Evolutionary conservation across 176 grass and related monocot species (phyloP).

Genomic region (Triticum monococcum): DNA sequence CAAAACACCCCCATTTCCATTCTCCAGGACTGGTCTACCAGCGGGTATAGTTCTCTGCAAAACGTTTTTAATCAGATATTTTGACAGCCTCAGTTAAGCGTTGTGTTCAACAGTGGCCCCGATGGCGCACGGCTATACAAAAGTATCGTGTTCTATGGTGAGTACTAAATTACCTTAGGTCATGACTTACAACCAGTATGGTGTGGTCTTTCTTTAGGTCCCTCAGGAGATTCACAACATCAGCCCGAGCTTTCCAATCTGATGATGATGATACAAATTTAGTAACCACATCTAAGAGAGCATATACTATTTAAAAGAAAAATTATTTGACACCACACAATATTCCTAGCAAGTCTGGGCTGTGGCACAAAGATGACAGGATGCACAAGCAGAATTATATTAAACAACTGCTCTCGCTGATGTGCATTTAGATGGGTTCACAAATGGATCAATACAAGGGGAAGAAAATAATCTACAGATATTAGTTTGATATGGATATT

Average conservation of each 20-base stretch:
- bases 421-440: no score
- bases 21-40: not conserved
- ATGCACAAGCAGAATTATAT: not conserved
- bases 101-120: not conserved
- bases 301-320: not conserved
- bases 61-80: no score
- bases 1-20: not conserved
- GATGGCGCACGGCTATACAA: no score
- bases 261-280: slow-evolving; percentile 10
- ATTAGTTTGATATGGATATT: no score
- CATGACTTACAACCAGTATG: slow-evolving; percentile 86
- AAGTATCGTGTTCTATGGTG: not conserved
- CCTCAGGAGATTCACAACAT: slow-evolving; percentile 84
- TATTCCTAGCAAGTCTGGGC: not conserved
- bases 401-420: not conserved
- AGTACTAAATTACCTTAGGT: slow-evolving; percentile 67
- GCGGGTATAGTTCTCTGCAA: no score
- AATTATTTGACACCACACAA: not conserved
- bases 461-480: no score
- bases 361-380: not conserved
- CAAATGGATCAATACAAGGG: not conserved
- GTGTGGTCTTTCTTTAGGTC: slow-evolving; percentile 71
- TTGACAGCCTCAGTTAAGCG: not conserved
- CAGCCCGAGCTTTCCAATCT: slow-evolving; percentile 93
- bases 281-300: not conserved